Percentiles rank a stretch among this genome's conserved stretches.
These are phyloP conservation scores for Termitomyces sp. DNA, from an alignment of 768 basidiomycete species.

Conservation along the genomic window DNA sequence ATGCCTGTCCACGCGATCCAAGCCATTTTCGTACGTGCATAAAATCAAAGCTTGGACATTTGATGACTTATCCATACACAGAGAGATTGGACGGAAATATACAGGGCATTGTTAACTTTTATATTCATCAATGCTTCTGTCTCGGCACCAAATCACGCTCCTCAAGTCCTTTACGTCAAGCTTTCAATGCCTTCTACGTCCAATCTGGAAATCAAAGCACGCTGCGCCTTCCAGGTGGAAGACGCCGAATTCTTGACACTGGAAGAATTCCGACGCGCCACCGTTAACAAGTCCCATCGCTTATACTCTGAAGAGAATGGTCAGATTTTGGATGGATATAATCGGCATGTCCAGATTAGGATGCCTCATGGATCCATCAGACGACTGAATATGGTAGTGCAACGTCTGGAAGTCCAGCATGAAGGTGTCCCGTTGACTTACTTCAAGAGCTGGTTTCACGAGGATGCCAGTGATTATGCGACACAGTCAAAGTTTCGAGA, in stretches of 20 bases:
- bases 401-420: constrained; percentile 8
- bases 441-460: constrained; percentile 9
- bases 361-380: background rate
- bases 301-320: constrained; percentile 7
- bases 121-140: background rate
- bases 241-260: constrained; percentile 5
- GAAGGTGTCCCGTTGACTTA: constrained; percentile 4
- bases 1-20: constrained; percentile 6
- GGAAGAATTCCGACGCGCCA: constrained; percentile 12
- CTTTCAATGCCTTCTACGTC: constrained; percentile 6
- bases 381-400: constrained; percentile 4
- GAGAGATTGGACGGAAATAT: constrained; percentile 10
- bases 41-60: background rate
- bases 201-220: constrained; percentile 5
- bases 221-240: constrained; percentile 1
- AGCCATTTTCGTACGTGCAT: constrained; percentile 2
- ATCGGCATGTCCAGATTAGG: background rate
- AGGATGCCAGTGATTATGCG: background rate
- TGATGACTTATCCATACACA: background rate
- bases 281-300: constrained; percentile 9
- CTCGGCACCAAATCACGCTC: background rate
- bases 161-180: constrained; percentile 6
- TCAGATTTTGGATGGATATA: constrained; percentile 7
- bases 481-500: background rate
- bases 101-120: constrained; percentile 2